Conservation (phyloP, 106 monocot species). For the Cymbidium sinense region DNA sequence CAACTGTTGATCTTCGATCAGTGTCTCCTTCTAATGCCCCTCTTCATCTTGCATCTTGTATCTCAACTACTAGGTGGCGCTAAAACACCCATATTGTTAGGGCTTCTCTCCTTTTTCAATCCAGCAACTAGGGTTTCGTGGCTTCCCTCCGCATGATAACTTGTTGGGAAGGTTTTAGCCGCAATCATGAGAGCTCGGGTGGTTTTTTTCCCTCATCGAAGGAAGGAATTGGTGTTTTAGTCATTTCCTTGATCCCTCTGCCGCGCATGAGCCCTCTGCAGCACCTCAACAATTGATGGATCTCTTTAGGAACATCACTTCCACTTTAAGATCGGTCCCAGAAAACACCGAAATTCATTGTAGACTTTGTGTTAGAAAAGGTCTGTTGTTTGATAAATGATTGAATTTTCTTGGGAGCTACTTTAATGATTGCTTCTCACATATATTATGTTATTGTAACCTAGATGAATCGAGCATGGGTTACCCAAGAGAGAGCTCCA, state of each 20-base stretch:
- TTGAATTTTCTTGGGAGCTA: too few species aligned
- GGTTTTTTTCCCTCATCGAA: conserved; percentile 86
- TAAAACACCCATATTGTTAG: not conserved
- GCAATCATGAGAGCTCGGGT: conserved; percentile 54
- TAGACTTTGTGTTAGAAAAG: conserved; percentile 70
- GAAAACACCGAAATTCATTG: conserved; percentile 53
- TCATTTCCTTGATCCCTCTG: conserved; percentile 24
- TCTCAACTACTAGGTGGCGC: not conserved
- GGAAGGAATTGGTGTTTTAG: conserved; percentile 76
- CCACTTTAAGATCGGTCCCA: conserved; percentile 16
- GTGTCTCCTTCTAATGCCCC: not conserved
- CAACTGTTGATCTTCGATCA: too few species aligned
- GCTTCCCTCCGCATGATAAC: not conserved
- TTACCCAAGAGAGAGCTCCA: conserved; percentile 61
- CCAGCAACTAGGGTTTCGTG: not conserved
- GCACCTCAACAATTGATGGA: conserved; percentile 34
- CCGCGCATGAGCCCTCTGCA: conserved; percentile 16
- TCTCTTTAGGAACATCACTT: conserved; percentile 47
- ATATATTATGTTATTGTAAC: too few species aligned
- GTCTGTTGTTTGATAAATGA: too few species aligned
- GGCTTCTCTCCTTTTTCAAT: not conserved
- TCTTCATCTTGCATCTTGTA: not conserved
- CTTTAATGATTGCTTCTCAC: too few species aligned
- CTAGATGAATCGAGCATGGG: conserved; percentile 86
- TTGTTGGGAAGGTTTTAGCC: not conserved